These are phyloP conservation scores for Climacium dendroides DNA, from an alignment of 225 moss, liverwort and hornwort species.

Conservation along the genomic window DNA sequence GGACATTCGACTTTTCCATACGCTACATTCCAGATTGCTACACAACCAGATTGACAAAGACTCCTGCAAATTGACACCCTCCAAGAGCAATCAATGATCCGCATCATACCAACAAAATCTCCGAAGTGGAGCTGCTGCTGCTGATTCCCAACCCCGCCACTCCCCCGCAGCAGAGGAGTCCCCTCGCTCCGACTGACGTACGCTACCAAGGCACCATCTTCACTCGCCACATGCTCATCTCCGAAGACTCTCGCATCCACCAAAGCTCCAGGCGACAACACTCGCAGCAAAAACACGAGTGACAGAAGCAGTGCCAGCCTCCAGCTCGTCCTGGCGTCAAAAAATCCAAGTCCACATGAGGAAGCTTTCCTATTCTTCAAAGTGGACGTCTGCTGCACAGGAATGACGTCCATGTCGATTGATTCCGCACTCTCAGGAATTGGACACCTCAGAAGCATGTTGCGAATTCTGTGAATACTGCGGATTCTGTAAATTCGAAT, in stretches of 20 bases:
- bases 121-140: background rate
- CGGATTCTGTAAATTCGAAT: too few relatives aligned
- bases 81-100: background rate
- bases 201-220: background rate
- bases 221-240: background rate
- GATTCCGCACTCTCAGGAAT: background rate
- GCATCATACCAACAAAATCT: slow-evolving; percentile 2
- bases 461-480: background rate
- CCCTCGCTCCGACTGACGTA: background rate
- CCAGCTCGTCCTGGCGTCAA: background rate
- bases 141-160: background rate
- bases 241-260: background rate
- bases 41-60: too few relatives aligned
- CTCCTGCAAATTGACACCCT: background rate
- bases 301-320: background rate
- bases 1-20: background rate
- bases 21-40: background rate
- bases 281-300: slow-evolving; percentile 6
- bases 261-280: background rate
- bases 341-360: background rate
- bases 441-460: slow-evolving; percentile 12
- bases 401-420: background rate
- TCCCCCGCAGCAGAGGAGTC: background rate
- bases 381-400: background rate
- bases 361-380: background rate